phyloP scores from a whole-genome alignment of 768 basidiomycete species.

The Rhizopogon salebrosus region DNA sequence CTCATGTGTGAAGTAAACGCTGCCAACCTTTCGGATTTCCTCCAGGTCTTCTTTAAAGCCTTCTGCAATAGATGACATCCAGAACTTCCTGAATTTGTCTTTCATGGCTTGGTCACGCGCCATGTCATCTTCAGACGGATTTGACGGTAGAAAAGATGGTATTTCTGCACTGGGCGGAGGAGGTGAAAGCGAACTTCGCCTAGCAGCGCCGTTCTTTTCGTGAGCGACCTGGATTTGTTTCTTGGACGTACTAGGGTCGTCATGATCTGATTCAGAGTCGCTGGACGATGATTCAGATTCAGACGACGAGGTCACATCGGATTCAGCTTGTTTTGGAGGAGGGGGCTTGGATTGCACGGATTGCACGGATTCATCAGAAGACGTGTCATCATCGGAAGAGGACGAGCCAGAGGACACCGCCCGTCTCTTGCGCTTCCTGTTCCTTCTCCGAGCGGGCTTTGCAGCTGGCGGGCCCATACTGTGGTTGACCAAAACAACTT shows the following conservation, averaged over 20 bases:
- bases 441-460: slow-evolving; percentile 38
- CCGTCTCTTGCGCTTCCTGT: slow-evolving; percentile 51
- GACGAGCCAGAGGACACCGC: slow-evolving; percentile 38
- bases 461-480: slow-evolving; percentile 26
- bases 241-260: neutral
- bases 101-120: slow-evolving; percentile 52
- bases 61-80: slow-evolving; percentile 81
- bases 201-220: neutral
- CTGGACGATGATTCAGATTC: slow-evolving; percentile 17
- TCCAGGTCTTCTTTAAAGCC: slow-evolving; percentile 84
- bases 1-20: slow-evolving; percentile 19
- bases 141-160: slow-evolving; percentile 53
- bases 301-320: slow-evolving; percentile 6
- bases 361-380: slow-evolving; percentile 9
- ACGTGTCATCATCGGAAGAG: slow-evolving; percentile 30
- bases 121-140: slow-evolving; percentile 20
- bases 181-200: slow-evolving; percentile 23
- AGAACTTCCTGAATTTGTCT: slow-evolving; percentile 73
- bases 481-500: neutral
- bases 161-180: slow-evolving; percentile 22
- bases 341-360: neutral
- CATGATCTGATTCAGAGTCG: slow-evolving; percentile 7
- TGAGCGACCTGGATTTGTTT: neutral
- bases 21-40: slow-evolving; percentile 67
- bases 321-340: slow-evolving; percentile 6